phyloP scores from a whole-genome alignment of 345 rosid genomes.

The Hypericum androsaemum region DNA sequence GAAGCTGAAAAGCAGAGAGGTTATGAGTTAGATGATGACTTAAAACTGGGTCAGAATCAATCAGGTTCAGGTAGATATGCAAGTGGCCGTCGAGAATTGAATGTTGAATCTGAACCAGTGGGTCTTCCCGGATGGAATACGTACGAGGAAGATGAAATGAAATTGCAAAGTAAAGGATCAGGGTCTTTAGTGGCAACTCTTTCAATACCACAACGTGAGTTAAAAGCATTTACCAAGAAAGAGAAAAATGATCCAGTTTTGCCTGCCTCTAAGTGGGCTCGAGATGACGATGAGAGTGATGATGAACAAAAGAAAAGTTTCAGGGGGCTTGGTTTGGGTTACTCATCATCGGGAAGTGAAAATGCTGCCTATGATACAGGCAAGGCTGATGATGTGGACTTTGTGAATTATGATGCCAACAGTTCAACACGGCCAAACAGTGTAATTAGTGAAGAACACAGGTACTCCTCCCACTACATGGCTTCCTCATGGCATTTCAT shows the following conservation, averaged over 20 bases:
- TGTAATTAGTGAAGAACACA: conserved; percentile 81
- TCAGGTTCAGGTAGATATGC: conserved; percentile 38
- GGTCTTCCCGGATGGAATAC: conserved; percentile 37
- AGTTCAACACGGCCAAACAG: conserved; percentile 43
- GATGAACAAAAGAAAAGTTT: conserved; percentile 63
- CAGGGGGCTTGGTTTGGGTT: conserved; percentile 51
- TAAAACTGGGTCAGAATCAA: conserved; percentile 47
- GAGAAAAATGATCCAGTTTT: conserved; percentile 70
- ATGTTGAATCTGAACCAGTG: conserved; percentile 35
- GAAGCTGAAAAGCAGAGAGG: conserved; percentile 90
- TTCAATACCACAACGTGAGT: conserved; percentile 58
- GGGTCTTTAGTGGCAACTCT: conserved; percentile 29
- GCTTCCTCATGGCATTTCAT: conserved; percentile 1
- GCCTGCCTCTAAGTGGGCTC: conserved; percentile 94
- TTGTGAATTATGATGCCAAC: conserved; percentile 32
- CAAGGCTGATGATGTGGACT: conserved; percentile 53
- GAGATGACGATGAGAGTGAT: conserved; percentile 84
- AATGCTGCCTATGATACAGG: conserved; percentile 51
- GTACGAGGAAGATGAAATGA: conserved; percentile 39
- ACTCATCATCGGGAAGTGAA: conserved; percentile 88
- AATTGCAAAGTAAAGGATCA: conserved; percentile 31
- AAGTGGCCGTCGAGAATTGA: conserved; percentile 41
- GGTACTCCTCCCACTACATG: conserved; percentile 26
- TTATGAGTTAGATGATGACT: conserved; percentile 65
- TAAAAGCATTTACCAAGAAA: conserved; percentile 48